A percentile compares a stretch with the other conserved stretches of the same genome.
Conservation (phyloP, 768 basidiomycete species). For the Termitomyces bulborhizus region DNA sequence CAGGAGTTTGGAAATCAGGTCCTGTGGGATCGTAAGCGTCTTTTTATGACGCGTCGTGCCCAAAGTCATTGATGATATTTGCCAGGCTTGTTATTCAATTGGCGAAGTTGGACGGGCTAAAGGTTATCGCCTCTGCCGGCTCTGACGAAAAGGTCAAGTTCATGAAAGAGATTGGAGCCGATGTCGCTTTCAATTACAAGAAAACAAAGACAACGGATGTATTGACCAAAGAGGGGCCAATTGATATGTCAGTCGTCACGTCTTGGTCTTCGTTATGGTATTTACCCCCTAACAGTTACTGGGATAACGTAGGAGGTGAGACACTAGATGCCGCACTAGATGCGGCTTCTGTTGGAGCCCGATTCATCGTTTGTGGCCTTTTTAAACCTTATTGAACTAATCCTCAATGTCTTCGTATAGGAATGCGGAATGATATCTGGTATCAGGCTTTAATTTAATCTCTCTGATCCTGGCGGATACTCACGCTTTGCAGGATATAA, state of each 20-base stretch:
- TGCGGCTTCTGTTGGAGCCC: slow-evolving; percentile 32
- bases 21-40: slow-evolving; percentile 55
- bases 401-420: neutral
- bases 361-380: slow-evolving; percentile 34
- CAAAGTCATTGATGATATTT: neutral
- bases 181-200: slow-evolving; percentile 73
- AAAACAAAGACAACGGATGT: slow-evolving; percentile 43
- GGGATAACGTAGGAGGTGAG: slow-evolving; percentile 58
- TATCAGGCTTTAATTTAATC: neutral
- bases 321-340: slow-evolving; percentile 52
- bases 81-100: slow-evolving; percentile 42
- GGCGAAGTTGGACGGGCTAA: slow-evolving; percentile 43
- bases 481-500: slow-evolving; percentile 21
- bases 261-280: neutral
- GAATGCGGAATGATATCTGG: slow-evolving; percentile 37
- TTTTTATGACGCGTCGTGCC: neutral
- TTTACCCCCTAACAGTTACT: slow-evolving; percentile 27
- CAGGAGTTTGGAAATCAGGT: slow-evolving; percentile 14
- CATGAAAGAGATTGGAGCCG: slow-evolving; percentile 52
- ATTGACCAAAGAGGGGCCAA: slow-evolving; percentile 34
- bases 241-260: neutral
- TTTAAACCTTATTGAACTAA: neutral
- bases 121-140: slow-evolving; percentile 69
- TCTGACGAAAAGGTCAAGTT: slow-evolving; percentile 65
- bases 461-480: neutral